phyloP scores from a whole-genome alignment of 2,329 filamentous ascomycete genomes.

The Fusarium chlamydosporum region DNA sequence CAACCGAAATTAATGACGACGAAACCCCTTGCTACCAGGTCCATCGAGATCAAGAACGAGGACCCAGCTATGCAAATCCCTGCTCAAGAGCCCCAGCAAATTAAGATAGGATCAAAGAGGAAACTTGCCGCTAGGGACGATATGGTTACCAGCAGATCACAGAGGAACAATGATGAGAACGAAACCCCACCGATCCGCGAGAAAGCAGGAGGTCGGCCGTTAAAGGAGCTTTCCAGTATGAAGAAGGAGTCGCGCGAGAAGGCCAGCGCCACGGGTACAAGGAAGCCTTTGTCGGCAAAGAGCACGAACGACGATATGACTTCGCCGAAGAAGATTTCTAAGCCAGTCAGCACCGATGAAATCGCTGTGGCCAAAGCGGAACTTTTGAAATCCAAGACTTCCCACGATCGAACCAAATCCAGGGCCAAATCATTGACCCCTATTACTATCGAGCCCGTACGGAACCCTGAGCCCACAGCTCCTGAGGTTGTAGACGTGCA shows the following conservation, averaged over 20 bases:
- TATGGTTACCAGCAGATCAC: constrained; percentile 56
- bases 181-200: constrained; percentile 50
- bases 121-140: constrained; percentile 71
- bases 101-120: constrained; percentile 69
- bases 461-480: constrained; percentile 35
- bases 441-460: constrained; percentile 40
- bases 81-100: constrained; percentile 43
- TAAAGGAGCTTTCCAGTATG: constrained; percentile 62
- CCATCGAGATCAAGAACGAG: constrained; percentile 20
- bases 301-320: constrained; percentile 71
- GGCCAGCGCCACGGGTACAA: constrained; percentile 52
- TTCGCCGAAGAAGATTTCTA: constrained; percentile 69
- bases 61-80: constrained; percentile 23
- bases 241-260: constrained; percentile 59
- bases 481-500: constrained; percentile 34
- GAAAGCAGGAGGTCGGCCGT: constrained; percentile 58
- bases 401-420: constrained; percentile 48
- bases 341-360: constrained; percentile 55
- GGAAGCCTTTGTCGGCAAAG: constrained; percentile 69
- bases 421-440: constrained; percentile 50
- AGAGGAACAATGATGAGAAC: constrained; percentile 52
- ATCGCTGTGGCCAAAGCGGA: constrained; percentile 58
- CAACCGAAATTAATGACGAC: constrained; percentile 8
- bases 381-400: constrained; percentile 48
- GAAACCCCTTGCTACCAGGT: constrained; percentile 13